A percentile compares a stretch with the other conserved stretches of the same genome.
phyloP scores from a whole-genome alignment of 2,329 filamentous ascomycete genomes.

The Passalora sequoiae region DNA sequence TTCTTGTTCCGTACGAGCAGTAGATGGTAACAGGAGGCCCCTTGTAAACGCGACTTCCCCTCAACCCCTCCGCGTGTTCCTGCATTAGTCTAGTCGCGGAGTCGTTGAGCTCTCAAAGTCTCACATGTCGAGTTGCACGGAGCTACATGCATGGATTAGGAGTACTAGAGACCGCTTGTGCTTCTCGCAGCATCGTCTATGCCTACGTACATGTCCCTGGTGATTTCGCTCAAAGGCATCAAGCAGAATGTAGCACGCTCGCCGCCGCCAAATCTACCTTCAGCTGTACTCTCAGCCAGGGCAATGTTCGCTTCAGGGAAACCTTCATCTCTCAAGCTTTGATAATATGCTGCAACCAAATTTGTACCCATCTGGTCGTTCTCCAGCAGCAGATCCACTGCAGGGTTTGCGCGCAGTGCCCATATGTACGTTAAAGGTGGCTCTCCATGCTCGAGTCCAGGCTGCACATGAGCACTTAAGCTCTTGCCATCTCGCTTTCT shows the following conservation, averaged over 20 bases:
- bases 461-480: conserved; percentile 22
- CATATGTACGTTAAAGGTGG: conserved; percentile 23
- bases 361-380: conserved; percentile 7
- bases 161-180: too few species aligned
- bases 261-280: conserved; percentile 12
- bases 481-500: conserved; percentile 6
- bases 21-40: background rate
- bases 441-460: conserved; percentile 20
- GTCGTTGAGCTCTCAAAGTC: too few species aligned
- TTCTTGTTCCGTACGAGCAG: too few species aligned
- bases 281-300: conserved; percentile 18
- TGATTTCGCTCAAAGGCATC: conserved; percentile 17
- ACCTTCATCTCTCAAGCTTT: conserved; percentile 21
- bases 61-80: background rate
- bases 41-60: background rate
- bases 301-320: conserved; percentile 21
- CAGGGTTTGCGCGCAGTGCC: conserved; percentile 21
- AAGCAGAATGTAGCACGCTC: conserved; percentile 18
- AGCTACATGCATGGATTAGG: too few species aligned
- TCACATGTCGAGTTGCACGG: too few species aligned
- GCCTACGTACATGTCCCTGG: conserved; percentile 16
- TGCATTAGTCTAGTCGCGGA: conserved; percentile 2
- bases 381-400: conserved; percentile 3
- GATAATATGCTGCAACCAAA: conserved; percentile 21
- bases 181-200: conserved; percentile 8